Evolutionary conservation across 1,139 yeast genomes (phyloP), one percentile per base, ranked within the genome.

Genomic region (Geotrichum europaeum): DNA sequence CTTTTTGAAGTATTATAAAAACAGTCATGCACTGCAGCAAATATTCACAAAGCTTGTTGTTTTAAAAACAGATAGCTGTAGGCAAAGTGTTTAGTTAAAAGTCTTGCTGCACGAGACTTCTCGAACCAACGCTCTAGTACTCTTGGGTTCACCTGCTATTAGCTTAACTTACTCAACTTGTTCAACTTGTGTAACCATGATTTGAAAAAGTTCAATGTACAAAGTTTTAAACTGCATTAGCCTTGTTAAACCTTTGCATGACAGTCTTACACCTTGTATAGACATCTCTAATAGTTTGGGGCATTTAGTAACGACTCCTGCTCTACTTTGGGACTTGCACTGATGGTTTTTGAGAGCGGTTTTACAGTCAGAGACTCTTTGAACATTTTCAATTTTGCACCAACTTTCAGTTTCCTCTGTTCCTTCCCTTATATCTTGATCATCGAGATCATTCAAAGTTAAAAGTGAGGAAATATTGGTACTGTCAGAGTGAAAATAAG

Each of bases 121-220:
- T 13, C 15, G 9, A 34, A 10, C n/a, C n/a, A 34, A 34, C 9
- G 2, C 15, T 2, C 40, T 15, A 5, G n/a, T 15, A 34, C n/a
- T 13, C 6, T 34, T 13, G 40, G 12, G 1, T 15, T 12, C 40
- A 3, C 15, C 6, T 13, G 40, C 9, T 13, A 4, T 34, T 5
- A 9, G 10, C 5, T 5, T 5, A 40, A n/a, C 7, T 40, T 15
- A 7, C 5, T 5, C n/a, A 40, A n/a, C 7, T 40, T 15, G n/a
- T 13, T 40, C 47, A 43, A 43, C 49, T 28, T 59, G 61, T 12
- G 61, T 55, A 5, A 56, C 43, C n/a, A 59, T n/a, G 9, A 59
- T 56, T 28, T 56, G 61, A 22, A 51, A 55, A 5, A 59, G 59
- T 50, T 59, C 61, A 40, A 53, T 56, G 34, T 59, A 56, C n/a